phyloP scores from a whole-genome alignment of 805 yeast genomes.

The Priceomyces carsonii region DNA sequence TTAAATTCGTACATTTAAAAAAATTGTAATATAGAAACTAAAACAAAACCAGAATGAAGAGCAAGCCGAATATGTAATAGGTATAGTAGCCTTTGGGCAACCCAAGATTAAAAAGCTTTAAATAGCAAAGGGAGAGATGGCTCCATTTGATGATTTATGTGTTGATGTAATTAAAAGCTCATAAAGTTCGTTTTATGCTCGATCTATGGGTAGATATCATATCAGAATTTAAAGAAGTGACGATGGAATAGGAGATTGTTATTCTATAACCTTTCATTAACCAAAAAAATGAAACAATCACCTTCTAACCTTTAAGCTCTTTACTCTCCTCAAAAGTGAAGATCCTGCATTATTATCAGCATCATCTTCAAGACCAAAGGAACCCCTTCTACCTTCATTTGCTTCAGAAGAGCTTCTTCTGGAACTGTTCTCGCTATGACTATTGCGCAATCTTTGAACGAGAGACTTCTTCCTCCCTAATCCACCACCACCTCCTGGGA shows the following conservation, averaged over 20 bases:
- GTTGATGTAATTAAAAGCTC: slow-evolving; percentile 3
- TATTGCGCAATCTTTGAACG: slow-evolving; percentile 60
- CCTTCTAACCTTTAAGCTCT: slow-evolving; percentile 81
- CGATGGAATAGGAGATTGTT: not conserved
- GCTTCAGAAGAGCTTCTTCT: slow-evolving; percentile 27
- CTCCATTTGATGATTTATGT: too few species aligned
- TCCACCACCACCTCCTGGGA: slow-evolving; percentile 34
- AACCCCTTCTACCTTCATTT: slow-evolving; percentile 12
- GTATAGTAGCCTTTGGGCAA: too few species aligned
- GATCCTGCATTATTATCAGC: slow-evolving; percentile 34
- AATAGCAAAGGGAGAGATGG: too few species aligned
- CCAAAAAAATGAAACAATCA: slow-evolving; percentile 18
- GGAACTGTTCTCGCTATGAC: slow-evolving; percentile 29
- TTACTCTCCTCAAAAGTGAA: slow-evolving; percentile 79
- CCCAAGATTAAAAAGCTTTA: too few species aligned
- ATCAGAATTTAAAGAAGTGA: not conserved
- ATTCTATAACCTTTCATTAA: slow-evolving; percentile 2
- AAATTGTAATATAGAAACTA: slow-evolving; percentile 1
- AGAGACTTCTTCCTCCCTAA: slow-evolving; percentile 83
- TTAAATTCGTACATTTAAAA: not conserved
- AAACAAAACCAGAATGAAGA: slow-evolving; percentile 1
- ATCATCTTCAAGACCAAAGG: slow-evolving; percentile 11
- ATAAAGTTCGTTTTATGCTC: slow-evolving; percentile 2
- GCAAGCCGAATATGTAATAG: slow-evolving; percentile 1
- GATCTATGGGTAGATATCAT: too few species aligned